Evolutionary conservation across 2,329 filamentous ascomycete species (phyloP).

Genomic region (Xylariaceae sp.): DNA sequence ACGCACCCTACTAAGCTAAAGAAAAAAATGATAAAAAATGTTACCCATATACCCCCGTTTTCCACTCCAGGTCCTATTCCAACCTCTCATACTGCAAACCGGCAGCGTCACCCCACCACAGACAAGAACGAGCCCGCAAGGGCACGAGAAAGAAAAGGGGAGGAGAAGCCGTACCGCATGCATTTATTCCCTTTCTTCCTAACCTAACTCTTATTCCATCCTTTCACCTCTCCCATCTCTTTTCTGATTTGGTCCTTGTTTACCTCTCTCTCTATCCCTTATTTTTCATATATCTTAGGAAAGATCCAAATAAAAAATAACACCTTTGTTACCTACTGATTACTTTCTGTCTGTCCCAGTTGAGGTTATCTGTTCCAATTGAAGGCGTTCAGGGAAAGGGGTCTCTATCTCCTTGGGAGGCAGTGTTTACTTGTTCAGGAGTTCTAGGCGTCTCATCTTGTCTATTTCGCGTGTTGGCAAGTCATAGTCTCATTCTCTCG

Average conservation of each 20-base stretch:
- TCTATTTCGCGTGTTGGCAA: background rate
- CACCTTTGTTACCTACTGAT: background rate
- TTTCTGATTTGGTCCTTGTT: too few relatives aligned
- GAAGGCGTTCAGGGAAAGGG: too few relatives aligned
- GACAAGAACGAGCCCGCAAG: constrained; percentile 8
- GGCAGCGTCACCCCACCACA: background rate
- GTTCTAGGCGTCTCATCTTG: background rate
- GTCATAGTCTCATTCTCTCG: background rate
- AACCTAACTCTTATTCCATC: background rate
- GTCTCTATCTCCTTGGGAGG: background rate
- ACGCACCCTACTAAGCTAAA: constrained; percentile 6
- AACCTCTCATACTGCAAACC: too few relatives aligned
- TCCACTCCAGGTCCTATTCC: background rate
- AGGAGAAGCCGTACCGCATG: background rate
- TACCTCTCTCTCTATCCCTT: too few relatives aligned
- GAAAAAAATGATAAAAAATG: constrained; percentile 1
- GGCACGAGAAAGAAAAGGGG: constrained; percentile 2
- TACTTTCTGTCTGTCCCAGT: background rate
- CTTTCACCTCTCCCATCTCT: background rate
- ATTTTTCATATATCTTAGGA: too few relatives aligned
- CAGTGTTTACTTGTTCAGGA: background rate
- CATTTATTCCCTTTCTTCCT: background rate
- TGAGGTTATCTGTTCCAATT: too few relatives aligned
- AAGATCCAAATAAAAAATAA: too few relatives aligned
- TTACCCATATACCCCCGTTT: background rate